Evolutionary conservation across 352 stramenopile species (phyloP).

Genomic region (Phytophthora sojae): DNA sequence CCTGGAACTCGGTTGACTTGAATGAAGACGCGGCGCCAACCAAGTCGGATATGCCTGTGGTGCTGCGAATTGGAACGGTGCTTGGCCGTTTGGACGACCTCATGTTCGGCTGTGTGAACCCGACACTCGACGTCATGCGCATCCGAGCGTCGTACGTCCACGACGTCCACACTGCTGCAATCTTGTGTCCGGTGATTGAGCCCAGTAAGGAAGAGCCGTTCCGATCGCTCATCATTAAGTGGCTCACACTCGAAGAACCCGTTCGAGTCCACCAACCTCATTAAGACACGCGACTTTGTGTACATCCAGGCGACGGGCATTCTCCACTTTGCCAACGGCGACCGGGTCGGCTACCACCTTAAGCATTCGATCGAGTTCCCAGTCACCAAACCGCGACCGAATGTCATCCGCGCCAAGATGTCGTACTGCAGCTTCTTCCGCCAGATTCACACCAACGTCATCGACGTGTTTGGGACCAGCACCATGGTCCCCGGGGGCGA

Average conservation of each 20-base stretch:
- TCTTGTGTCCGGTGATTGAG: conserved; percentile 35
- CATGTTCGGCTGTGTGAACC: conserved; percentile 47
- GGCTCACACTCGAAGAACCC: conserved; percentile 44
- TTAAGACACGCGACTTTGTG: conserved; percentile 51
- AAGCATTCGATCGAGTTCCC: conserved; percentile 33
- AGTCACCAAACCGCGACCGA: conserved; percentile 23
- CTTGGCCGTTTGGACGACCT: conserved; percentile 39
- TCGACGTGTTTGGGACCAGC: conserved; percentile 50
- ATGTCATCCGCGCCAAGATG: conserved; percentile 51
- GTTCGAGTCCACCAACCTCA: conserved; percentile 29
- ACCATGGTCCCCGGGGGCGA: conserved; percentile 35
- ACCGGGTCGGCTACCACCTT: conserved; percentile 34
- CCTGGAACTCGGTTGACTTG: background rate
- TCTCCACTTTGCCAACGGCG: conserved; percentile 22
- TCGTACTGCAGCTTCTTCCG: conserved; percentile 57
- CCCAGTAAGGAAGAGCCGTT: conserved; percentile 32
- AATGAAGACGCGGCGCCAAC: background rate
- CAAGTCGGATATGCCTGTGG: conserved; percentile 12
- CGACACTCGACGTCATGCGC: conserved; percentile 36
- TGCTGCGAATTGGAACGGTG: conserved; percentile 33
- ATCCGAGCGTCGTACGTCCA: conserved; percentile 45
- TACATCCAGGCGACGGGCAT: conserved; percentile 41
- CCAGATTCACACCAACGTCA: conserved; percentile 45
- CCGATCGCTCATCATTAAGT: conserved; percentile 41
- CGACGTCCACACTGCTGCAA: conserved; percentile 31